These are phyloP conservation scores for Acanthamoeba quina DNA, from an alignment of 208 protist species.

Conservation along the genomic window DNA sequence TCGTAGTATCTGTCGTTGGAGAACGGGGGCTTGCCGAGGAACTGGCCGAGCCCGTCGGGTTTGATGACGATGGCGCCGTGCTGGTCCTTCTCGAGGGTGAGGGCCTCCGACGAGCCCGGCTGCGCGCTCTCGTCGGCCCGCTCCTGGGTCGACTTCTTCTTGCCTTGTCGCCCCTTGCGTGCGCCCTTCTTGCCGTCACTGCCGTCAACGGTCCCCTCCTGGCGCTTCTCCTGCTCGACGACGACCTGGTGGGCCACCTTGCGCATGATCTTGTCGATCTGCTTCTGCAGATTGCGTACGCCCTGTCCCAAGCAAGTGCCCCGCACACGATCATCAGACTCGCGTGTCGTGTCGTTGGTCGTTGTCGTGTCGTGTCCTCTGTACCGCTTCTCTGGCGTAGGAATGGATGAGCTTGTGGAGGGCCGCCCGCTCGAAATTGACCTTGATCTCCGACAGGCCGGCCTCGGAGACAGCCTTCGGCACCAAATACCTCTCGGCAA, in stretches of 20 bases:
- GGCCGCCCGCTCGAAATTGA: slow-evolving; percentile 1
- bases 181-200: neutral
- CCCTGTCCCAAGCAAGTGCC: slow-evolving; percentile 68
- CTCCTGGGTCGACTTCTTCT: slow-evolving; percentile 2
- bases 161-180: neutral
- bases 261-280: slow-evolving; percentile 91
- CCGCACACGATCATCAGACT: no score
- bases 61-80: slow-evolving; percentile 1
- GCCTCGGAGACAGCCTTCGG: slow-evolving; percentile 35
- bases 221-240: neutral
- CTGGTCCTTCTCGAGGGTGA: neutral
- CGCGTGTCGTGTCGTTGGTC: no score
- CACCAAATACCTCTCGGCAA: slow-evolving; percentile 52
- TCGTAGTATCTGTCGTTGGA: slow-evolving; percentile 82
- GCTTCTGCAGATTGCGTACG: slow-evolving; percentile 92
- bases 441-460: slow-evolving; percentile 10
- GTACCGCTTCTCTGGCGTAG: slow-evolving; percentile 63
- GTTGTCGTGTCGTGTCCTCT: neutral
- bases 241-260: slow-evolving; percentile 83
- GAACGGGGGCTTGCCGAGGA: slow-evolving; percentile 7
- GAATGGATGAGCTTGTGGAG: slow-evolving; percentile 57
- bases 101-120: slow-evolving; percentile 5
- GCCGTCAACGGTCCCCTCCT: neutral
- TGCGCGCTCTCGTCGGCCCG: neutral
- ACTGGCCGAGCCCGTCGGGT: neutral